Evolutionary conservation across 108 stramenopile genomes (phyloP).

Genomic region (Nannochloropsis salina): DNA sequence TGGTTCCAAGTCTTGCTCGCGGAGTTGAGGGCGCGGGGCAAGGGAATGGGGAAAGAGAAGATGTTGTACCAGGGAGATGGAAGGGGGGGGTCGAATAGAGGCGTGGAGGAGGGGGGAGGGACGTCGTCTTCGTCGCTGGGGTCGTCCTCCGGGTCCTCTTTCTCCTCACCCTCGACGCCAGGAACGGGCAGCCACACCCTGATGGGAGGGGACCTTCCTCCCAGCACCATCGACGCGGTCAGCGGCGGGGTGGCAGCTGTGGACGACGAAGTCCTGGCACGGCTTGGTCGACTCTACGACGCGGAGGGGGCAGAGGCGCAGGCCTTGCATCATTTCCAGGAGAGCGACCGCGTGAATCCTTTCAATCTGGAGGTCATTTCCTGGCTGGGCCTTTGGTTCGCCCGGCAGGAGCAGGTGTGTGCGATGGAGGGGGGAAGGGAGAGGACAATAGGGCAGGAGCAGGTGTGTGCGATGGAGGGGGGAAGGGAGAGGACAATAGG

Average conservation of each 20-base stretch:
- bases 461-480: too few species aligned
- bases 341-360: conserved; percentile 73
- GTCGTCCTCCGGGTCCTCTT: neutral
- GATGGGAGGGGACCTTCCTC: conserved; percentile 55
- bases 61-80: neutral
- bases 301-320: conserved; percentile 58
- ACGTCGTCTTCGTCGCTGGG: neutral
- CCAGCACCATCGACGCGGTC: conserved; percentile 49
- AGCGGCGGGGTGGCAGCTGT: neutral
- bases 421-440: too few species aligned
- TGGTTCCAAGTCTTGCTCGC: conserved; percentile 40
- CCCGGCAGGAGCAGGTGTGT: conserved; percentile 3
- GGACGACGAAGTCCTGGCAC: neutral
- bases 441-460: too few species aligned
- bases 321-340: conserved; percentile 62
- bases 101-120: neutral
- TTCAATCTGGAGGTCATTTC: conserved; percentile 72
- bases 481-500: neutral
- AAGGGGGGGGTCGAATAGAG: conserved; percentile 32
- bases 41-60: neutral
- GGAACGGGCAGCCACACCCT: neutral
- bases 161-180: neutral
- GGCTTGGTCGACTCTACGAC: neutral
- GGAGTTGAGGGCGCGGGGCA: neutral
- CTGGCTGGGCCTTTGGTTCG: conserved; percentile 77